Percentiles rank a stretch among this genome's conserved stretches.
Conservation (phyloP, 768 basidiomycete genomes). For the Lentinula edodes region DNA sequence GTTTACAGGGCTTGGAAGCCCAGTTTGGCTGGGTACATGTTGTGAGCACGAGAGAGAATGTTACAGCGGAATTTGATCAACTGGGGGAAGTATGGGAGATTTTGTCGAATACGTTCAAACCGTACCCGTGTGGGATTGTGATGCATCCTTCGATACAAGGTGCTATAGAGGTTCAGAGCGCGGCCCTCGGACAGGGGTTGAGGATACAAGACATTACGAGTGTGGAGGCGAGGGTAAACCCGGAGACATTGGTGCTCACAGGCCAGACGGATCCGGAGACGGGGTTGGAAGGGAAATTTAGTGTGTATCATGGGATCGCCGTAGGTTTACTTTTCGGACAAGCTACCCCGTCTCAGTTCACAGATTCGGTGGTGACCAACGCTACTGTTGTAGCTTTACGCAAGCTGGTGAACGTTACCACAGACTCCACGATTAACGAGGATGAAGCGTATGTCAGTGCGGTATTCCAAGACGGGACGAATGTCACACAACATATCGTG, state of each 20-base stretch:
- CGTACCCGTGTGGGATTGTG: conserved; percentile 19
- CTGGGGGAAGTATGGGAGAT: conserved; percentile 16
- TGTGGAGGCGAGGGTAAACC: conserved; percentile 15
- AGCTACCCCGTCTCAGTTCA: conserved; percentile 15
- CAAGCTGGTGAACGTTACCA: conserved; percentile 14
- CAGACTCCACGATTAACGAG: conserved; percentile 10
- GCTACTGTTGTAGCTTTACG: conserved; percentile 13
- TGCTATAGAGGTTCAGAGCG: conserved; percentile 14
- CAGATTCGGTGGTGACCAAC: conserved; percentile 13
- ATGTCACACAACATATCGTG: conserved; percentile 12
- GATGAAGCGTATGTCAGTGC: conserved; percentile 14
- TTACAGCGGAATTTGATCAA: conserved; percentile 9
- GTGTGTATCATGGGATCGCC: conserved; percentile 17
- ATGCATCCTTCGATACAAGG: conserved; percentile 18
- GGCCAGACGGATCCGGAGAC: conserved; percentile 17
- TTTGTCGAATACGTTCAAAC: conserved; percentile 17
- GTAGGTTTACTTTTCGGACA: conserved; percentile 15
- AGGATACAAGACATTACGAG: conserved; percentile 9
- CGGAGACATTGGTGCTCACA: conserved; percentile 16
- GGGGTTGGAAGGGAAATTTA: conserved; percentile 20
- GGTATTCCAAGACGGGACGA: conserved; percentile 11
- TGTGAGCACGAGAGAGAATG: conserved; percentile 13
- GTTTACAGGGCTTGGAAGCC: conserved; percentile 16
- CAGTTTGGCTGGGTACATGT: conserved; percentile 19
- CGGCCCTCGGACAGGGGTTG: conserved; percentile 3